These are phyloP conservation scores for Colletotrichum tamarilloi DNA, from an alignment of 2,329 filamentous ascomycete species.

Conservation along the genomic window DNA sequence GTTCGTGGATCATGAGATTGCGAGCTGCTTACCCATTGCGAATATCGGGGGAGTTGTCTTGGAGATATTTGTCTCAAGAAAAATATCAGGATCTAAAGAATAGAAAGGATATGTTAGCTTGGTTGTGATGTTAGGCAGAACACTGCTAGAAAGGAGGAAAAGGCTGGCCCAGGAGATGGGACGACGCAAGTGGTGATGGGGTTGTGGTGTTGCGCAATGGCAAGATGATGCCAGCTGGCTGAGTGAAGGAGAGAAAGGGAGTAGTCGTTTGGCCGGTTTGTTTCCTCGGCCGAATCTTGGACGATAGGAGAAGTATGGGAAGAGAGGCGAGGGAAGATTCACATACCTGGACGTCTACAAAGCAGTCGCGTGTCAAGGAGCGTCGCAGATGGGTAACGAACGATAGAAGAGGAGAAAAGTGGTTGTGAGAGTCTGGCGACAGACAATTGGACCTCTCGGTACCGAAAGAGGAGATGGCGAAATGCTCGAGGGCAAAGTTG, in stretches of 20 bases:
- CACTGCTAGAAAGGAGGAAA: neutral
- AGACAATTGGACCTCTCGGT: constrained; percentile 20
- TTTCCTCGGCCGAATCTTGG: neutral
- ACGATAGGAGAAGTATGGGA: neutral
- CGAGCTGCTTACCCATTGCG: constrained; percentile 60
- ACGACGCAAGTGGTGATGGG: constrained; percentile 15
- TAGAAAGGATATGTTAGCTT: constrained; percentile 40
- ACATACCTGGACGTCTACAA: constrained; percentile 41
- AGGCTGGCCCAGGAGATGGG: constrained; percentile 18
- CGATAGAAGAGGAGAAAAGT: constrained; percentile 39
- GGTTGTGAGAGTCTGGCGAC: constrained; percentile 10
- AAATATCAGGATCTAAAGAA: constrained; percentile 38
- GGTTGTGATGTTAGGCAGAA: neutral
- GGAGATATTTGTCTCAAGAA: constrained; percentile 39
- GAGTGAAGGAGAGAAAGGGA: neutral
- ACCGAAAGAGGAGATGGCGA: constrained; percentile 31
- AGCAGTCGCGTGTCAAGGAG: constrained; percentile 50
- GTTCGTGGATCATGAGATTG: constrained; percentile 34
- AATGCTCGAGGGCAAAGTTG: constrained; percentile 32
- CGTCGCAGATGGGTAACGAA: constrained; percentile 42
- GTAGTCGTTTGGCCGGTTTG: neutral
- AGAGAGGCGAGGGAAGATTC: neutral
- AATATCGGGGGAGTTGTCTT: constrained; percentile 44
- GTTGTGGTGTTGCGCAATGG: neutral
- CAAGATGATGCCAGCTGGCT: neutral